Evolutionary conservation across 805 yeast genomes (phyloP), one percentile per base, ranked within the genome.

Genomic region (Wickerhamomyces alni): DNA sequence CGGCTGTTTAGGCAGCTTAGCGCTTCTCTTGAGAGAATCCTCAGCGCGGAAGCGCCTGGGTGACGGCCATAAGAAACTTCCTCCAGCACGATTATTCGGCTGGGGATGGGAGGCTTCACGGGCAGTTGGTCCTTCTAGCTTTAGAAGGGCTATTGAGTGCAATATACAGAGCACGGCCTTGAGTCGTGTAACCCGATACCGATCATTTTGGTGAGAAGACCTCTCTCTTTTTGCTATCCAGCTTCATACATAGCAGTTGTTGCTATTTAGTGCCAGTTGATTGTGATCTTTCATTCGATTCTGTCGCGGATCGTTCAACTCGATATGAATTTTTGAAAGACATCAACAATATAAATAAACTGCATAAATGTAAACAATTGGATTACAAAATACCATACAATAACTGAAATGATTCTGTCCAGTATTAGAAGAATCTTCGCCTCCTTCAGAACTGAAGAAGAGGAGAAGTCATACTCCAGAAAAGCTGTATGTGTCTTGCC

Each of bases 401-500:
- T n/a, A 21, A 21, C 24, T 21, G 9, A 27, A 51, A 76, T 68
- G 80, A 78, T 81, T 50, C 65, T 87, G 33, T 87, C 85, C 33
- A 86, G 87, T 53, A 74, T 87, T 32, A 64, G 95, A 35, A 67
- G 86, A 41, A 81, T 87, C 32, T 87, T 87, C 55, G 79, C 88
- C 17, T 82, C 93, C 5, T 86, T 87, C 54, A 63, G 96, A 16
- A 76, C 93, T 2, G 95, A 86, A 46, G 94, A 87, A 49, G 95
- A 87, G 51, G 95, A 87, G 57, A 65, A 89, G 37, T 65, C 69
- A 38, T 82, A 77, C 50, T 84, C 95, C 0, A 66, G 96, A 35
- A 70, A 74, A 45, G 95, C 95, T 2, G 73, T 69, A 61, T 36
- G 73, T 57, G 11, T n/a, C n/a, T n/a, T n/a, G n/a, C n/a, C n/a